phyloP scores from a whole-genome alignment of 805 yeast species.

The Metschnikowia picachoensis region DNA sequence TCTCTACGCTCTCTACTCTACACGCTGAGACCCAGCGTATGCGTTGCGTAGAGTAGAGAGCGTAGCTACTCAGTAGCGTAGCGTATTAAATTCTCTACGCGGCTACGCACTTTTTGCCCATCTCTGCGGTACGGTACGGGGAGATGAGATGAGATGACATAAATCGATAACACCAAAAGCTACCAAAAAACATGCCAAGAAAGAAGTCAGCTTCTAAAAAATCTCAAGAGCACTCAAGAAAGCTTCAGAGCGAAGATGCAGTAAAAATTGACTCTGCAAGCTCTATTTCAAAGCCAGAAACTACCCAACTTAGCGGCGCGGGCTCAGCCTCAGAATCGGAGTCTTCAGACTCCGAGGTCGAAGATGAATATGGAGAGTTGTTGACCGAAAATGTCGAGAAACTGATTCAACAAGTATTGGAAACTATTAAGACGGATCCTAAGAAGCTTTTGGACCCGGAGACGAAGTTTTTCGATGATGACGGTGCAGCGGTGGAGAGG shows the following conservation, averaged over 20 bases:
- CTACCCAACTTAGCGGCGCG: conserved; percentile 25
- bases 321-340: conserved; percentile 33
- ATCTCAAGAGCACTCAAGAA: conserved; percentile 45
- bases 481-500: conserved; percentile 33
- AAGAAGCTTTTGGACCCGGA: conserved; percentile 61
- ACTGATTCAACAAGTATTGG: conserved; percentile 69
- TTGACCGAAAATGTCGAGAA: conserved; percentile 81
- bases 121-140: background rate
- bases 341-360: conserved; percentile 56
- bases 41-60: no score
- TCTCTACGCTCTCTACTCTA: no score
- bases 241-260: no score
- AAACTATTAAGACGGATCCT: conserved; percentile 68
- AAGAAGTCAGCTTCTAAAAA: conserved; percentile 80
- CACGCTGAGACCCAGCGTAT: no score
- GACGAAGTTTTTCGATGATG: conserved; percentile 69
- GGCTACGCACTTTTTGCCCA: no score
- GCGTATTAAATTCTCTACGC: no score
- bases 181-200: conserved; percentile 57
- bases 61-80: no score
- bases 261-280: no score
- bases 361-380: conserved; percentile 88
- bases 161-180: background rate
- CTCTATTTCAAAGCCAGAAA: conserved; percentile 1
- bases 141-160: conserved; percentile 13